Conservation (phyloP, 305 asterid species). For the Solanum hybrid region DNA sequence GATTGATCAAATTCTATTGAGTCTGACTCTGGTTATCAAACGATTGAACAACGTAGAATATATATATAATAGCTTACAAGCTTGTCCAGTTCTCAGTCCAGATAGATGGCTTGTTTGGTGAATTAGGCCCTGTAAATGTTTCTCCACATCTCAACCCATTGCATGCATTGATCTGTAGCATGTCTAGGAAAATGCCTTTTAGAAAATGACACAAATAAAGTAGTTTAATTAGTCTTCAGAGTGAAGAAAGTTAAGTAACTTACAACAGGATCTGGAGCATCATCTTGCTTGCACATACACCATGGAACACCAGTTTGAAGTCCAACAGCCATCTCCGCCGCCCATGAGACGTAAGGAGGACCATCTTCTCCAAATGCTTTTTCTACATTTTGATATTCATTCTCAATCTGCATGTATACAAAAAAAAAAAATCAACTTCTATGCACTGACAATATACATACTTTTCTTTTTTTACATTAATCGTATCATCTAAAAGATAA, state of each 20-base stretch:
- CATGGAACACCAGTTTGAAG: slow-evolving; percentile 82
- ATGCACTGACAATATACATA: background rate
- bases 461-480: background rate
- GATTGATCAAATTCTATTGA: background rate
- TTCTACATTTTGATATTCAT: slow-evolving; percentile 75
- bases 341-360: slow-evolving; percentile 72
- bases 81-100: slow-evolving; percentile 99
- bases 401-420: slow-evolving; percentile 50
- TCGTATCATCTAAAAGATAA: background rate
- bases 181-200: background rate
- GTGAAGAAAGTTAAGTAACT: background rate
- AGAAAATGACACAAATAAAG: background rate
- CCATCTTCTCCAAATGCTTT: slow-evolving; percentile 41
- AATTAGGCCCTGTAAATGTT: slow-evolving; percentile 79
- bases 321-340: slow-evolving; percentile 69
- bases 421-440: background rate
- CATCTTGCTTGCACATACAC: slow-evolving; percentile 90
- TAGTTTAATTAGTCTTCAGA: background rate
- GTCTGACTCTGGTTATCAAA: background rate
- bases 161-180: slow-evolving; percentile 68
- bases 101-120: slow-evolving; percentile 76
- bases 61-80: slow-evolving; percentile 37
- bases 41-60: background rate
- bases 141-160: slow-evolving; percentile 80
- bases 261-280: slow-evolving; percentile 88